Conservation (phyloP, 192 early-diverging fungal genomes). For the Chytriomyces sp. region DNA sequence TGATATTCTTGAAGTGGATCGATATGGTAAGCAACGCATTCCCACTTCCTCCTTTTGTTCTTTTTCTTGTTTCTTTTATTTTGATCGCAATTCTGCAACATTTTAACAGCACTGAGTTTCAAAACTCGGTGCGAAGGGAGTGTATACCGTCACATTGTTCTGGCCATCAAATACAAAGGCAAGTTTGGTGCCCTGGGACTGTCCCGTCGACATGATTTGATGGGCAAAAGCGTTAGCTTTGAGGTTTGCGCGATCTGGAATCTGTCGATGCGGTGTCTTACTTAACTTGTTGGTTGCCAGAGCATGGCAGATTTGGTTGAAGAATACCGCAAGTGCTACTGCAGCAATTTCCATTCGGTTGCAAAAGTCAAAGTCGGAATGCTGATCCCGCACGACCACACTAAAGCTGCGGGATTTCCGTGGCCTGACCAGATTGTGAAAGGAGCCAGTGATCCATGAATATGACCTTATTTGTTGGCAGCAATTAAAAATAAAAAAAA, state of each 20-base stretch:
- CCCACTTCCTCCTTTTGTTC: not conserved
- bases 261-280: too few relatives aligned
- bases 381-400: constrained; percentile 37
- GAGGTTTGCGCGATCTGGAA: constrained; percentile 20
- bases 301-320: constrained; percentile 36
- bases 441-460: too few relatives aligned
- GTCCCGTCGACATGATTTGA: constrained; percentile 47
- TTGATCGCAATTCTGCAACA: not conserved
- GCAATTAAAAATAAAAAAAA: too few relatives aligned
- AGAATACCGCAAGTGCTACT: constrained; percentile 46
- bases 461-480: too few relatives aligned
- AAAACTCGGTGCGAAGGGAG: constrained; percentile 37
- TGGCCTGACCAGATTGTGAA: constrained; percentile 41
- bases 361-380: constrained; percentile 47
- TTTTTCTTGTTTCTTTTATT: not conserved
- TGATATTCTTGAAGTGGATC: constrained; percentile 37
- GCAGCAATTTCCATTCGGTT: constrained; percentile 41
- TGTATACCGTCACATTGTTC: constrained; percentile 53
- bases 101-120: constrained; percentile 41
- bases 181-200: constrained; percentile 54
- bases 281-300: not conserved
- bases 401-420: constrained; percentile 31
- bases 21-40: constrained; percentile 39
- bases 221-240: constrained; percentile 45
- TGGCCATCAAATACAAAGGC: constrained; percentile 39